phyloP scores from a whole-genome alignment of 768 basidiomycete genomes.

The Piloderma croceum region DNA sequence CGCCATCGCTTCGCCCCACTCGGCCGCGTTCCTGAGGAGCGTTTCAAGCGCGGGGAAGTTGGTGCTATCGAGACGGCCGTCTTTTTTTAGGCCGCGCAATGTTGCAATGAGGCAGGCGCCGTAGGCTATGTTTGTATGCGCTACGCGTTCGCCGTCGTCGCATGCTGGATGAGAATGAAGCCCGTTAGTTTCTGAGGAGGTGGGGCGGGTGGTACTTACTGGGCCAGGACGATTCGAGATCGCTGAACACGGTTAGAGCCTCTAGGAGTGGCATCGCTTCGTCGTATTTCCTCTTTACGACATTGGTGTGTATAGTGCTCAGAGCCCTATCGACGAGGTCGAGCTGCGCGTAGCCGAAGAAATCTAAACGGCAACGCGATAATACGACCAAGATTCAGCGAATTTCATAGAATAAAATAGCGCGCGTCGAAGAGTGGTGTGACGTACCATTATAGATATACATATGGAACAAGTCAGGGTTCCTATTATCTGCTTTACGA shows the following conservation, averaged over 20 bases:
- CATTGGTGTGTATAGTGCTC: slow-evolving; percentile 24
- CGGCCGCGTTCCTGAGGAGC: slow-evolving; percentile 23
- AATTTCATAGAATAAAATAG: not conserved
- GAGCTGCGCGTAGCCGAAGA: slow-evolving; percentile 28
- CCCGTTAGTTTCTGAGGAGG: not conserved
- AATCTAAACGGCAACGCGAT: no score
- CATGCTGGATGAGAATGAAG: no score
- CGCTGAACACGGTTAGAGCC: slow-evolving; percentile 28
- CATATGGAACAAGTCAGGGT: slow-evolving; percentile 22
- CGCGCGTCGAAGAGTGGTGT: not conserved
- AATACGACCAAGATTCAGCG: no score
- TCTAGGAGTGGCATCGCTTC: slow-evolving; percentile 30
- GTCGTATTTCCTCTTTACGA: slow-evolving; percentile 28
- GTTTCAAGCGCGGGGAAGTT: slow-evolving; percentile 29
- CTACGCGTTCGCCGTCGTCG: slow-evolving; percentile 9
- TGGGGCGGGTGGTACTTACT: not conserved
- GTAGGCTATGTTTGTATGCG: slow-evolving; percentile 27
- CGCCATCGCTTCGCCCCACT: slow-evolving; percentile 24
- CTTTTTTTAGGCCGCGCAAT: slow-evolving; percentile 27
- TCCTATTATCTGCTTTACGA: slow-evolving; percentile 25
- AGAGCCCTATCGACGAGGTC: slow-evolving; percentile 31
- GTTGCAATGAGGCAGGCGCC: slow-evolving; percentile 29
- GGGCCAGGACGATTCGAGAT: slow-evolving; percentile 26
- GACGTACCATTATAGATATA: slow-evolving; percentile 31
- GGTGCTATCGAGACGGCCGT: slow-evolving; percentile 23